Percentiles rank a stretch among this genome's conserved stretches.
Conservation (phyloP, 805 yeast genomes). For the Priceomyces haplophilus region DNA sequence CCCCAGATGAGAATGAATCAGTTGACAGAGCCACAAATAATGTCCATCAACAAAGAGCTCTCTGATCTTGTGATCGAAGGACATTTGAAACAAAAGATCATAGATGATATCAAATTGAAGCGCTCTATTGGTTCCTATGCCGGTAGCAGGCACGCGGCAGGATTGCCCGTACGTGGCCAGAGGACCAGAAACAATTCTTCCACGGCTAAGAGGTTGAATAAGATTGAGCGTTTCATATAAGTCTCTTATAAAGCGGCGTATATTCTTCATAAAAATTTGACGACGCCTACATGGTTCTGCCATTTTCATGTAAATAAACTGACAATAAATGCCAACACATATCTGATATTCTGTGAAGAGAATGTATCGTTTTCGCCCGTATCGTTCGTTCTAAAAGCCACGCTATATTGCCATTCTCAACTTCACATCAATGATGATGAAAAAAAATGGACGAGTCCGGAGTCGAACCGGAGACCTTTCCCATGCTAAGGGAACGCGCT, state of each 20-base stretch:
- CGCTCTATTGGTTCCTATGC: constrained; percentile 78
- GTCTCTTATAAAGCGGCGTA: no score
- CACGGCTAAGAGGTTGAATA: constrained; percentile 85
- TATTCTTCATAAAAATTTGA: no score
- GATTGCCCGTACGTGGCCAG: constrained; percentile 72
- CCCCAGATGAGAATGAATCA: constrained; percentile 95
- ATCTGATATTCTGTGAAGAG: no score
- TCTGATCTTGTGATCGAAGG: constrained; percentile 82
- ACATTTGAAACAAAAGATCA: constrained; percentile 66
- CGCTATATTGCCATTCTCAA: no score
- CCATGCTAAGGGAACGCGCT: constrained; percentile 50
- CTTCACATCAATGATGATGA: no score
- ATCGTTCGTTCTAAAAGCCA: no score
- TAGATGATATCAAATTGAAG: constrained; percentile 76
- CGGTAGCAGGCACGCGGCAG: constrained; percentile 86
- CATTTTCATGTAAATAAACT: no score
- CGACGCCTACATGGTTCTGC: no score
- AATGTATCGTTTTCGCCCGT: no score
- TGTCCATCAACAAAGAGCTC: constrained; percentile 84
- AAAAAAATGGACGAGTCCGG: constrained; percentile 38
- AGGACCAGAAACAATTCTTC: constrained; percentile 85
- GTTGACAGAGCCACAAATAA: constrained; percentile 79
- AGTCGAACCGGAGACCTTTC: constrained; percentile 49
- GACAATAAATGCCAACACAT: no score
- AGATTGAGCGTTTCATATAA: constrained; percentile 51